Evolutionary conservation across 805 yeast genomes (phyloP).

Genomic region (Saccharomycopsis malanga): DNA sequence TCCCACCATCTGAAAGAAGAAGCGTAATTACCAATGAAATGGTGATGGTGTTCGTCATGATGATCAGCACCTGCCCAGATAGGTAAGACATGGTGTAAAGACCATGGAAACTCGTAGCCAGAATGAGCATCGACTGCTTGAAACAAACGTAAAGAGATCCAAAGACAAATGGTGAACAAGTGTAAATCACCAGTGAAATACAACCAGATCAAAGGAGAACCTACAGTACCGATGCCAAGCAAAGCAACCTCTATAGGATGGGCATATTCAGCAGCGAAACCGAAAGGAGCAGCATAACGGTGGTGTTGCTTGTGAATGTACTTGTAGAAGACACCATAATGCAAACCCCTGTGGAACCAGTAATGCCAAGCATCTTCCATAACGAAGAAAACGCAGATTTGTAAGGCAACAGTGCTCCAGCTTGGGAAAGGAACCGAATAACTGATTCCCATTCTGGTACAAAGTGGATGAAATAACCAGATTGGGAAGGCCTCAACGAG

Average conservation of each 20-base stretch:
- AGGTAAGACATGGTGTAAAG: conserved; percentile 68
- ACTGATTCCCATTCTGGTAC: conserved; percentile 54
- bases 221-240: conserved; percentile 76
- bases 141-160: conserved; percentile 66
- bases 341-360: conserved; percentile 71
- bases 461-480: conserved; percentile 76
- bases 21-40: conserved; percentile 76
- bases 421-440: conserved; percentile 66
- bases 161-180: conserved; percentile 61
- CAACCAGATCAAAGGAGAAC: conserved; percentile 66
- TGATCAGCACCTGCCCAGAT: conserved; percentile 86
- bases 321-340: conserved; percentile 64
- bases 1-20: conserved; percentile 83
- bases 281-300: conserved; percentile 79
- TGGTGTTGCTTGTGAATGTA: conserved; percentile 79
- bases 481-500: conserved; percentile 76
- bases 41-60: conserved; percentile 80
- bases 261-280: conserved; percentile 80
- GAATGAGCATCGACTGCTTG: conserved; percentile 85
- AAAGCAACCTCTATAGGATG: conserved; percentile 76
- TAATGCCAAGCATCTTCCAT: conserved; percentile 77
- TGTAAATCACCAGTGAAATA: conserved; percentile 56
- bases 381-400: conserved; percentile 60
- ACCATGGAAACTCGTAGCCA: conserved; percentile 82
- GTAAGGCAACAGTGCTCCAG: conserved; percentile 40